These are phyloP conservation scores for Nothophytophthora sp. DNA, from an alignment of 352 stramenopile genomes.

Conservation along the genomic window DNA sequence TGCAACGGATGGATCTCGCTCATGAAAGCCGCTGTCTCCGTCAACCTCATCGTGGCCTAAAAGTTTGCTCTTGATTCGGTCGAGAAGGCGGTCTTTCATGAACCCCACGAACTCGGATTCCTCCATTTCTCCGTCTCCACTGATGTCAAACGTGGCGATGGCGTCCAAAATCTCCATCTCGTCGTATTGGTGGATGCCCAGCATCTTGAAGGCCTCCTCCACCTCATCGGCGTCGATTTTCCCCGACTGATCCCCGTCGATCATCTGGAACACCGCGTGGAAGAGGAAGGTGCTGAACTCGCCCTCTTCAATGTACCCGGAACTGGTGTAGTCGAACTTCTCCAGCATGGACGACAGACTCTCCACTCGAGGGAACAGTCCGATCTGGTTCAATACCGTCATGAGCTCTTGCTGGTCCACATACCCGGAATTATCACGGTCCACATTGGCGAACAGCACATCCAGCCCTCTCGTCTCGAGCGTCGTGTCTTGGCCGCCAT, in stretches of 20 bases:
- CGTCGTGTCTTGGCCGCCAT: constrained; percentile 40
- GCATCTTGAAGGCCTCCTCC: constrained; percentile 70
- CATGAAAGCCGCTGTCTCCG: constrained; percentile 1
- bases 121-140: constrained; percentile 77
- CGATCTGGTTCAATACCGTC: constrained; percentile 62
- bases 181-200: constrained; percentile 59
- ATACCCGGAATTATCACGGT: constrained; percentile 59
- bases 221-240: constrained; percentile 82
- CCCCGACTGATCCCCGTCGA: constrained; percentile 70
- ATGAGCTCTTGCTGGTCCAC: constrained; percentile 64
- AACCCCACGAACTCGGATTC: constrained; percentile 83
- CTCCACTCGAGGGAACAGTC: constrained; percentile 56
- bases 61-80: constrained; percentile 59
- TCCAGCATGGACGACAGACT: constrained; percentile 47
- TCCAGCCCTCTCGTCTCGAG: constrained; percentile 63
- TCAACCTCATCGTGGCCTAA: constrained; percentile 15
- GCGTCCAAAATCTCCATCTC: constrained; percentile 64
- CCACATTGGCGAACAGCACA: constrained; percentile 62
- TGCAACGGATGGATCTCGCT: constrained; percentile 16
- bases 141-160: constrained; percentile 77
- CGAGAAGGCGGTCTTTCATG: constrained; percentile 66
- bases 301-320: constrained; percentile 44
- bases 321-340: constrained; percentile 57
- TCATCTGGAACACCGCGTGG: constrained; percentile 71
- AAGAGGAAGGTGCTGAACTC: constrained; percentile 79